A percentile compares a stretch with the other conserved stretches of the same genome.
Conservation (phyloP, 306 rosid genomes). For the Hippophae rhamnoides region DNA sequence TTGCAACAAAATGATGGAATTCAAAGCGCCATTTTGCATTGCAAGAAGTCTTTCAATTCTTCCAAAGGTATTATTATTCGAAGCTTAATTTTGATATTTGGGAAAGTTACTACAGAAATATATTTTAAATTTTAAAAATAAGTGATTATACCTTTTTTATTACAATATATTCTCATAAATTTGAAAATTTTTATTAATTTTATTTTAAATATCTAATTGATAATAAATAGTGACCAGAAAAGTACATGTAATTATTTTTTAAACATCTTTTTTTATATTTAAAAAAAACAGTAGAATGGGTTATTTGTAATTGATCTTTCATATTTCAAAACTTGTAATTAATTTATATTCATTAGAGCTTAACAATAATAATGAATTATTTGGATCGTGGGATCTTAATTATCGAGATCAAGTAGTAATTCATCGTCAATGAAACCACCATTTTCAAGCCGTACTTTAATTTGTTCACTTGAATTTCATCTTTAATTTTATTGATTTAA, state of each 20-base stretch:
- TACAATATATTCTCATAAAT: neutral
- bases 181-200: neutral
- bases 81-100: too few species aligned
- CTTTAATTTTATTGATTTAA: neutral
- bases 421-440: slow-evolving; percentile 35
- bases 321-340: slow-evolving; percentile 17
- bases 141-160: too few species aligned
- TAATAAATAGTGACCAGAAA: too few species aligned
- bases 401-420: slow-evolving; percentile 20
- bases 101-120: too few species aligned
- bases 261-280: too few species aligned
- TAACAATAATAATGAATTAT: too few species aligned
- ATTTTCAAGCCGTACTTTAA: slow-evolving; percentile 15
- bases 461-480: neutral
- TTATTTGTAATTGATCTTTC: slow-evolving; percentile 12
- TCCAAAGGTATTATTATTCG: slow-evolving; percentile 36
- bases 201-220: neutral
- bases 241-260: too few species aligned
- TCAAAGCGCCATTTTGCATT: slow-evolving; percentile 85
- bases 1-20: slow-evolving; percentile 72
- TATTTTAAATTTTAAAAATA: too few species aligned
- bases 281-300: too few species aligned
- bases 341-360: too few species aligned
- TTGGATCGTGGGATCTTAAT: neutral
- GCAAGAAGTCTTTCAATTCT: slow-evolving; percentile 67